phyloP scores from a whole-genome alignment of 164 flowering plant species.

The Houttuynia cordata region DNA sequence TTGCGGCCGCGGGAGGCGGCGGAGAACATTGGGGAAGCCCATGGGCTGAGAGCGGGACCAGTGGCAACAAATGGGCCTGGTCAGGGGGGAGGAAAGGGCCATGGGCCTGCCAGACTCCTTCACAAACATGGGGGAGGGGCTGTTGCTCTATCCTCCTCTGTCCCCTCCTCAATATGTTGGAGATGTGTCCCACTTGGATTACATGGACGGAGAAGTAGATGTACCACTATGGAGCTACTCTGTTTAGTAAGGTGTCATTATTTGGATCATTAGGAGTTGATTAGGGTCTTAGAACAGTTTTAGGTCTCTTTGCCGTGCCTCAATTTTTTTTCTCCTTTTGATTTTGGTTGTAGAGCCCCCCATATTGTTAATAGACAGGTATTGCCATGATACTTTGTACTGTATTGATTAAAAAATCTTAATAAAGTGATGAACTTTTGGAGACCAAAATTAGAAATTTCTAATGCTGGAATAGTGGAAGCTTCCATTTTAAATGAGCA shows the following conservation, averaged over 20 bases:
- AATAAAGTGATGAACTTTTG: no score
- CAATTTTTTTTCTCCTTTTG: neutral
- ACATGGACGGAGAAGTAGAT: slow-evolving; percentile 17
- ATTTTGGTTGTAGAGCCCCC: neutral
- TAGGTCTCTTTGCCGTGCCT: no score
- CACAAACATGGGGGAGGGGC: slow-evolving; percentile 27
- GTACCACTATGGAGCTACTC: slow-evolving; percentile 23
- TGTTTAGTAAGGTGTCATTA: slow-evolving; percentile 3
- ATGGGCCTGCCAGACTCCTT: neutral
- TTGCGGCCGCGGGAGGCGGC: slow-evolving; percentile 4
- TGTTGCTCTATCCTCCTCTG: slow-evolving; percentile 17
- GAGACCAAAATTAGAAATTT: no score
- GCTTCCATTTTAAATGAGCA: no score
- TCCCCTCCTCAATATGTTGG: slow-evolving; percentile 7
- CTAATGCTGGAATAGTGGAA: no score
- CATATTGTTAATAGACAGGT: no score
- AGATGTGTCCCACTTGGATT: slow-evolving; percentile 12
- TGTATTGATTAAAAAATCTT: no score
- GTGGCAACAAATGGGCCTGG: slow-evolving; percentile 1
- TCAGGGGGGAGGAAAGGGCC: neutral
- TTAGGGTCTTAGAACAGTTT: neutral
- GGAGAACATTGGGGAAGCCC: neutral
- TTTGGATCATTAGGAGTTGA: neutral
- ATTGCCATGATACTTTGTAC: no score
- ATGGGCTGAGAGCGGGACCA: neutral